phyloP scores from a whole-genome alignment of 176 grass and related monocot species.

The Paspalum vaginatum region DNA sequence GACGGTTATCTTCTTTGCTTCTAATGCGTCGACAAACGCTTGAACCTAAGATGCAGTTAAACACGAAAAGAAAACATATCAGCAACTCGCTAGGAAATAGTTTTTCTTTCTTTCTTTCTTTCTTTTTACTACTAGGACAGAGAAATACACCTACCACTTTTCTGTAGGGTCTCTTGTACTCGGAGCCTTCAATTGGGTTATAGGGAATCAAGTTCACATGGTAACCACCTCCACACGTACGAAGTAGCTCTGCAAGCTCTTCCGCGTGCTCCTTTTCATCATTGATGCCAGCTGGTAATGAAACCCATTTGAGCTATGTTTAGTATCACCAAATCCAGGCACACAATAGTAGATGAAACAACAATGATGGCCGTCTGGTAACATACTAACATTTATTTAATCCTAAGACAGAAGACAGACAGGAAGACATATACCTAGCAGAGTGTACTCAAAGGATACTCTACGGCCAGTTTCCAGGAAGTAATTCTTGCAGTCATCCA shows the following conservation, averaged over 20 bases:
- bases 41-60: conserved; percentile 49
- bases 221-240: conserved; percentile 67
- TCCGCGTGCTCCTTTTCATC: conserved; percentile 71
- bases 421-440: conserved; percentile 76
- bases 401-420: background rate
- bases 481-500: conserved; percentile 88
- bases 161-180: conserved; percentile 91
- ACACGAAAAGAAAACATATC: background rate
- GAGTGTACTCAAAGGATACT: conserved; percentile 91
- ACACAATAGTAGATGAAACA: background rate
- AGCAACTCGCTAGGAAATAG: background rate
- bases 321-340: background rate
- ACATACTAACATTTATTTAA: background rate
- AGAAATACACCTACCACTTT: conserved; percentile 63
- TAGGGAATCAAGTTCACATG: conserved; percentile 97
- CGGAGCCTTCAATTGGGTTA: conserved; percentile 91
- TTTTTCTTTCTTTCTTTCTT: background rate
- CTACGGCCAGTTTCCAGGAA: conserved; percentile 77
- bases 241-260: conserved; percentile 74
- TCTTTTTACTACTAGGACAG: background rate
- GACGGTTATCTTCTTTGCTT: conserved; percentile 70
- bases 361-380: background rate
- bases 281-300: conserved; percentile 71
- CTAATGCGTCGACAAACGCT: conserved; percentile 68
- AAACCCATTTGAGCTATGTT: conserved; percentile 9